A percentile compares a stretch with the other conserved stretches of the same genome.
Evolutionary conservation across 495 filamentous ascomycete species (phyloP).

Genomic region (Daldinia vernicosa): DNA sequence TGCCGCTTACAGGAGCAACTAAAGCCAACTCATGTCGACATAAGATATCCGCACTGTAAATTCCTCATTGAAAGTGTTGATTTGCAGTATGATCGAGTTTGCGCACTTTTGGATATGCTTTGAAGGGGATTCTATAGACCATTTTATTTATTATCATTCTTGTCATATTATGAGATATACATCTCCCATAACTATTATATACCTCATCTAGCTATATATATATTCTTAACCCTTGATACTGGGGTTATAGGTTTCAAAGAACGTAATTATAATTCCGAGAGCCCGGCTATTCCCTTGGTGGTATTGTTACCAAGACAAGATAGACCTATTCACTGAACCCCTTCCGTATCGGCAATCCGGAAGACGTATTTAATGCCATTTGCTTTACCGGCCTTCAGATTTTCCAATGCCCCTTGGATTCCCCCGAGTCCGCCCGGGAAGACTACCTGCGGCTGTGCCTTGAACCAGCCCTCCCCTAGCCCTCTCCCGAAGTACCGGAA

Average conservation of each 20-base stretch:
- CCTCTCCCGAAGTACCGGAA: constrained; percentile 63
- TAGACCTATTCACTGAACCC: constrained; percentile 30
- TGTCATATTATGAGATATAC: neutral
- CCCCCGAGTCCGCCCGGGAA: constrained; percentile 67
- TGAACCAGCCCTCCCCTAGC: constrained; percentile 68
- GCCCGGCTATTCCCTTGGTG: no score
- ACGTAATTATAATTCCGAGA: neutral
- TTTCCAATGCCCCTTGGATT: constrained; percentile 62
- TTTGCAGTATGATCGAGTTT: neutral
- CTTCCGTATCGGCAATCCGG: constrained; percentile 69
- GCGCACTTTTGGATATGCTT: neutral
- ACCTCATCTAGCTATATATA: neutral
- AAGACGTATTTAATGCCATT: constrained; percentile 76
- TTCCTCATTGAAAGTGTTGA: neutral
- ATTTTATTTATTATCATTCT: neutral
- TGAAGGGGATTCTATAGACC: neutral
- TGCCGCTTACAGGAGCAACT: constrained; percentile 20
- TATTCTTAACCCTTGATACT: neutral
- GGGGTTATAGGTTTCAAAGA: neutral
- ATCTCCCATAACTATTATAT: neutral
- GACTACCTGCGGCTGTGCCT: constrained; percentile 68
- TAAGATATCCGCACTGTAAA: neutral
- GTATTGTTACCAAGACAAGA: neutral
- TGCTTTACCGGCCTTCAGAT: constrained; percentile 69
- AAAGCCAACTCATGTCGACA: neutral